These are phyloP conservation scores for Aphanomyces astaci DNA, from an alignment of 352 stramenopile genomes.

Conservation along the genomic window DNA sequence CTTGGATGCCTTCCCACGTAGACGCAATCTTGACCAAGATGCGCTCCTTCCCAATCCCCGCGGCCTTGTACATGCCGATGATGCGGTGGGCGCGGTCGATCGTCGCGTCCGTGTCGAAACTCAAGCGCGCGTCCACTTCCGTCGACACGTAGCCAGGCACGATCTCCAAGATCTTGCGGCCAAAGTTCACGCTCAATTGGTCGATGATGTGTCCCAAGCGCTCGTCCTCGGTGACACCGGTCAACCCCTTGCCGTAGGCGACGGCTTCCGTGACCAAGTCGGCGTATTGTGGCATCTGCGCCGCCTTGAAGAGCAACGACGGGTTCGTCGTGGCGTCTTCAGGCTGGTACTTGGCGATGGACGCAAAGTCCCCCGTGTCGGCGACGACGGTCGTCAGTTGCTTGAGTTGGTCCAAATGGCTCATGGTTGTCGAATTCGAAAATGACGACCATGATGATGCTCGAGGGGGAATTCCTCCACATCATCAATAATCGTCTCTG, in stretches of 20 bases:
- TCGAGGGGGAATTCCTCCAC: not conserved
- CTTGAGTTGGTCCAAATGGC: constrained; percentile 92
- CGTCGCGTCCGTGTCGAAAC: constrained; percentile 92
- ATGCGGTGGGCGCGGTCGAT: constrained; percentile 91
- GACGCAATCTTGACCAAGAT: constrained; percentile 98
- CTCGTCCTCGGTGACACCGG: constrained; percentile 64
- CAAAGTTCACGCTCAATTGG: constrained; percentile 98
- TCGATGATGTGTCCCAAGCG: constrained; percentile 93
- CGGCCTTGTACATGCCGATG: constrained; percentile 96
- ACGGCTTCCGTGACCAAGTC: constrained; percentile 95
- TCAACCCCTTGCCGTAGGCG: constrained; percentile 79
- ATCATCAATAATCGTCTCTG: not conserved
- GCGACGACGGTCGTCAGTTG: constrained; percentile 96
- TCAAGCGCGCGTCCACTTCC: constrained; percentile 96
- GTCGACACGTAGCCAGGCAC: constrained; percentile 98
- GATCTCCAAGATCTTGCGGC: constrained; percentile 93
- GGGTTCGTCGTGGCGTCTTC: constrained; percentile 99
- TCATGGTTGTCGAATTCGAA: constrained; percentile 15
- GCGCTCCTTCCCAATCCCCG: constrained; percentile 89
- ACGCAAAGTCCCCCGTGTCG: constrained; percentile 95
- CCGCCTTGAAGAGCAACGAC: constrained; percentile 97
- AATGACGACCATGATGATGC: not conserved
- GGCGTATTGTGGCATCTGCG: constrained; percentile 92
- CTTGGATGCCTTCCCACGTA: constrained; percentile 98
- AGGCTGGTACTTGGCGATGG: constrained; percentile 88